Conservation (phyloP, 345 rosid species). For the Firmiana major region DNA sequence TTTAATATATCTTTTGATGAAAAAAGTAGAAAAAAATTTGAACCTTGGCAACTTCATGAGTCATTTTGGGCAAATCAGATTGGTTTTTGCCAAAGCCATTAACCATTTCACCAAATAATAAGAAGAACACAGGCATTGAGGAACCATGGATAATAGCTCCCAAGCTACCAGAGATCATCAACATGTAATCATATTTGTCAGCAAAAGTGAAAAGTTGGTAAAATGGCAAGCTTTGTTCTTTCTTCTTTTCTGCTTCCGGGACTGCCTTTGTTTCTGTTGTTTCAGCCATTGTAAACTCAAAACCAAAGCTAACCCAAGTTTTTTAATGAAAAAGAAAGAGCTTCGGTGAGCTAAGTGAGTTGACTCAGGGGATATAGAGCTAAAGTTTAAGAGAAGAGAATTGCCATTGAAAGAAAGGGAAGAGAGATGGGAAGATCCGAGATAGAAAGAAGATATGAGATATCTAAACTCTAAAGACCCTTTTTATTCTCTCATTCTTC, state of each 20-base stretch:
- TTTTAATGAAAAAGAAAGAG: neutral
- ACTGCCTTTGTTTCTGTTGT: conserved; percentile 49
- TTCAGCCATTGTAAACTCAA: conserved; percentile 55
- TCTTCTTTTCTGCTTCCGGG: conserved; percentile 94
- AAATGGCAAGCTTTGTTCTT: conserved; percentile 92
- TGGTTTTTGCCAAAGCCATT: conserved; percentile 98
- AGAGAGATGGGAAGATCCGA: conserved; percentile 9
- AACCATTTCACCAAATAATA: conserved; percentile 94
- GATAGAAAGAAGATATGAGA: conserved; percentile 8
- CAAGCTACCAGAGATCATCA: conserved; percentile 74
- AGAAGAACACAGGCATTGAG: conserved; percentile 95
- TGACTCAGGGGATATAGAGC: neutral
- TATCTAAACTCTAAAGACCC: conserved; percentile 19
- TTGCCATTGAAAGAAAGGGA: conserved; percentile 14
- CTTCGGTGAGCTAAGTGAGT: neutral
- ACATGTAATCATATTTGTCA: conserved; percentile 70
- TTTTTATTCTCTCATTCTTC: neutral
- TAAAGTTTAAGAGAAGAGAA: conserved; percentile 12
- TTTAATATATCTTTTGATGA: neutral
- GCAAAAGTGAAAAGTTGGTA: conserved; percentile 91
- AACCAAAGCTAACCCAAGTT: conserved; percentile 7
- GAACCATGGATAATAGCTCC: conserved; percentile 97
- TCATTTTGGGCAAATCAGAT: conserved; percentile 80
- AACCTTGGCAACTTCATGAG: conserved; percentile 89
- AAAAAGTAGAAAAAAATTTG: neutral